Conservation (phyloP, 2,329 filamentous ascomycete genomes). For the Alternaria brassicae region DNA sequence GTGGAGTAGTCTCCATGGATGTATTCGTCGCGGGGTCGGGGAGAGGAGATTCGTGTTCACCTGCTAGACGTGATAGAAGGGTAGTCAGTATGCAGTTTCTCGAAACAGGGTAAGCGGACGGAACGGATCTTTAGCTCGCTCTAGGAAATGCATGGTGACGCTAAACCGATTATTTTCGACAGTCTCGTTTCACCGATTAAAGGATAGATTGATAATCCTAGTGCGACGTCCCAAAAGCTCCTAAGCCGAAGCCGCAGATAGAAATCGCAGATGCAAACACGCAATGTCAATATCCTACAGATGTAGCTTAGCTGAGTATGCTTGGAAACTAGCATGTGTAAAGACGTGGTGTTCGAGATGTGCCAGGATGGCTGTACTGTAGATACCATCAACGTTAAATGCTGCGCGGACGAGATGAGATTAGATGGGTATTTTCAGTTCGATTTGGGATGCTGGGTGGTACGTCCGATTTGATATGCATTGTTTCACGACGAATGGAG, state of each 20-base stretch:
- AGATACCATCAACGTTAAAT: neutral
- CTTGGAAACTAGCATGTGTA: neutral
- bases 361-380: neutral
- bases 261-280: neutral
- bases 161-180: neutral
- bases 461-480: neutral
- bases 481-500: neutral
- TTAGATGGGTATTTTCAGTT: neutral
- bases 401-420: neutral
- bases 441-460: neutral
- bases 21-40: neutral
- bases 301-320: neutral
- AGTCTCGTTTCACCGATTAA: neutral
- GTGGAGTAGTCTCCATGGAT: neutral
- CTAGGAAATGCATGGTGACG: neutral
- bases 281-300: neutral
- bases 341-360: neutral
- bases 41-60: neutral
- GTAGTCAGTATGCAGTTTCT: neutral
- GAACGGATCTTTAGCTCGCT: conserved; percentile 16
- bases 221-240: neutral
- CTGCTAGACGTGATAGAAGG: neutral
- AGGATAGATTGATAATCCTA: neutral
- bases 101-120: conserved; percentile 1
- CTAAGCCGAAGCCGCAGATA: neutral